Evolutionary conservation across 768 basidiomycete genomes (phyloP), one percentile per base, ranked within the genome.

Genomic region (Gymnopilus junonius): DNA sequence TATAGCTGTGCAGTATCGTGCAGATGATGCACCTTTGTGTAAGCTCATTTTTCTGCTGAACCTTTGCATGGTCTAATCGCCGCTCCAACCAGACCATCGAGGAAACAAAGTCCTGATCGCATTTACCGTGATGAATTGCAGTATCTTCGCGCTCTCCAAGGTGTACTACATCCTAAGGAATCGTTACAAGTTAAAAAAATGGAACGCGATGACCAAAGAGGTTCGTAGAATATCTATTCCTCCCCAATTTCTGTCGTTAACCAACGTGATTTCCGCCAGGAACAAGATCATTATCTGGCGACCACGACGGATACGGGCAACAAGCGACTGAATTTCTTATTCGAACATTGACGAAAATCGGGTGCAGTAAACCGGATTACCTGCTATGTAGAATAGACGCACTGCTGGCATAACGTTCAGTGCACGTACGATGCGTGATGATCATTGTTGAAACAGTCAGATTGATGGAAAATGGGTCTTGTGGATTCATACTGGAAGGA

Each of bases 271-370:
- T 29, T 32, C 25, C 2, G 37, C 7, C 67, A 87, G 86, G 82
- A 87, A 74, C 83, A 83, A 63, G 75, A 76, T 25, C 67, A 82
- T 32, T 91, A 91, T 68, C 75, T 89, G 2, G 66, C 69, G 11
- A 88, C 83, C 1, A 87, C 89, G 14, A 83, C 70, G 17, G 87
- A 90, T 66, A 67, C 79, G 20, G 87, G 88, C 29, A 89, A 87
- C 61, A 78, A 81, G 63, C 78, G 85, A 15, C 77, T 89, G 27
- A 86, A 89, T 69, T 89, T 87, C 71, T 76, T 84, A 35, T 88
- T 89, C 62, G 85, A 83, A 2, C 83, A 88, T 72, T 87, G 40
- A 40, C 15, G 39, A n/a, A 40, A 2, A 40, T 40, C n/a, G n/a
- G 6, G 7, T 20, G 17, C 17, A n/a, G 6, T 11, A 35, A n/a